phyloP scores from a whole-genome alignment of 2,329 filamentous ascomycete genomes.

The Sordariomycetes sp. region DNA sequence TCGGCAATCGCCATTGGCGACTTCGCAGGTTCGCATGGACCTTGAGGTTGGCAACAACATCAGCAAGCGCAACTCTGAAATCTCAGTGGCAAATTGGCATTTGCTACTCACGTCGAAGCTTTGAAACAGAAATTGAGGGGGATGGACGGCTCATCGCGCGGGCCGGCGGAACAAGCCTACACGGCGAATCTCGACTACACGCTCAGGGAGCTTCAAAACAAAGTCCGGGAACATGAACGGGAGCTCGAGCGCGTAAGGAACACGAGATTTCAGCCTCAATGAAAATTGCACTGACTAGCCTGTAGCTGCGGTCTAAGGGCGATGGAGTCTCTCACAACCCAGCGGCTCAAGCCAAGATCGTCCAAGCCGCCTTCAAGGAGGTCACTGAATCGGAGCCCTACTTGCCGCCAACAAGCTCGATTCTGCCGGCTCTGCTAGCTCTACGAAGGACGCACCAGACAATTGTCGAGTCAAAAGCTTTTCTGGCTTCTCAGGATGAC shows the following conservation, averaged over 20 bases:
- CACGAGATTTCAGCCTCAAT: not conserved
- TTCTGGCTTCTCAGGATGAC: conserved; percentile 36
- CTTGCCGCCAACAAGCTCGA: conserved; percentile 57
- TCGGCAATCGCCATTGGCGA: not conserved
- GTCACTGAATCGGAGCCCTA: conserved; percentile 53
- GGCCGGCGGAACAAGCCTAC: conserved; percentile 16
- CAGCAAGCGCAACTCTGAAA: too few relatives aligned
- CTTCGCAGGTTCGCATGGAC: not conserved
- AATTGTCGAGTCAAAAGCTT: conserved; percentile 53
- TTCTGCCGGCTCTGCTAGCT: conserved; percentile 63
- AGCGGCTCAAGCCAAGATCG: conserved; percentile 25
- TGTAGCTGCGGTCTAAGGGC: conserved; percentile 17
- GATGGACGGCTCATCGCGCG: not conserved
- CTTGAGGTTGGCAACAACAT: too few relatives aligned
- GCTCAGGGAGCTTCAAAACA: conserved; percentile 54
- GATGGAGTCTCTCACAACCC: conserved; percentile 14
- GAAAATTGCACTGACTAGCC: conserved; percentile 1
- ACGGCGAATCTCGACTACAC: conserved; percentile 55
- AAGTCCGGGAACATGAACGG: conserved; percentile 44
- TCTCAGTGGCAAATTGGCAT: too few relatives aligned
- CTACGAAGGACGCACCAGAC: conserved; percentile 57
- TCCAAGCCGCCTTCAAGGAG: conserved; percentile 58
- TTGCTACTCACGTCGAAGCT: too few relatives aligned
- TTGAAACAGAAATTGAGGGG: too few relatives aligned
- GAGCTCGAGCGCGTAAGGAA: conserved; percentile 34